A percentile compares a stretch with the other conserved stretches of the same genome.
Conservation (phyloP, 176 grass and related monocot genomes). For the Ensete ventricosum region DNA sequence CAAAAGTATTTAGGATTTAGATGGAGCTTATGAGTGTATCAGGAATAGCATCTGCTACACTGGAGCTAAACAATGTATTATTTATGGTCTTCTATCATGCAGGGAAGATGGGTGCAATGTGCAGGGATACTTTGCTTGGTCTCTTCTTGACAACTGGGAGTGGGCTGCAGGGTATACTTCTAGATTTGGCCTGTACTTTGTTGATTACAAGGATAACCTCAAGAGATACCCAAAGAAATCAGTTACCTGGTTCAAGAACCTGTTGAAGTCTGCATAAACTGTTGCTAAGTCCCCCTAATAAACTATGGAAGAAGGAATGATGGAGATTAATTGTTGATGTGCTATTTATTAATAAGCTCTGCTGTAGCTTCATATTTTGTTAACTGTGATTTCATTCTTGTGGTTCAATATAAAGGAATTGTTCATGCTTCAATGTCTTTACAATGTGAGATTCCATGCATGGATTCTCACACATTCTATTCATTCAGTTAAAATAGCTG, state of each 20-base stretch:
- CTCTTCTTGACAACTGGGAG: conserved; percentile 96
- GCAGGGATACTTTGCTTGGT: conserved; percentile 89
- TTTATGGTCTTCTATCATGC: neutral
- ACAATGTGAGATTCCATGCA: too few relatives aligned
- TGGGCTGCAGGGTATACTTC: conserved; percentile 80
- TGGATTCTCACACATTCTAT: too few relatives aligned
- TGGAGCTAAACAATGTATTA: neutral
- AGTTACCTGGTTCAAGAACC: conserved; percentile 87
- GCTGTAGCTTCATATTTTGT: too few relatives aligned
- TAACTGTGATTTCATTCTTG: too few relatives aligned
- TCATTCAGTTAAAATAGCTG: too few relatives aligned
- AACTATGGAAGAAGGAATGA: too few relatives aligned
- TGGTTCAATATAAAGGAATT: too few relatives aligned
- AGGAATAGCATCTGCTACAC: conserved; percentile 20
- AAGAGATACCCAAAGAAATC: conserved; percentile 92
- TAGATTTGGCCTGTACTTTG: conserved; percentile 80
- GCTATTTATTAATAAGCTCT: too few relatives aligned
- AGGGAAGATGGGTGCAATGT: conserved; percentile 93
- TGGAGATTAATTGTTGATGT: too few relatives aligned
- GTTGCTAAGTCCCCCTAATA: too few relatives aligned
- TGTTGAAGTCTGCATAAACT: conserved; percentile 35
- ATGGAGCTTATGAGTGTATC: conserved; percentile 15
- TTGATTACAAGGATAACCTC: conserved; percentile 75
- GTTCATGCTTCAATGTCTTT: too few relatives aligned
- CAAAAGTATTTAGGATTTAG: too few relatives aligned